phyloP scores from a whole-genome alignment of 2,329 filamentous ascomycete genomes.

The Colletotrichum tamarilloi region DNA sequence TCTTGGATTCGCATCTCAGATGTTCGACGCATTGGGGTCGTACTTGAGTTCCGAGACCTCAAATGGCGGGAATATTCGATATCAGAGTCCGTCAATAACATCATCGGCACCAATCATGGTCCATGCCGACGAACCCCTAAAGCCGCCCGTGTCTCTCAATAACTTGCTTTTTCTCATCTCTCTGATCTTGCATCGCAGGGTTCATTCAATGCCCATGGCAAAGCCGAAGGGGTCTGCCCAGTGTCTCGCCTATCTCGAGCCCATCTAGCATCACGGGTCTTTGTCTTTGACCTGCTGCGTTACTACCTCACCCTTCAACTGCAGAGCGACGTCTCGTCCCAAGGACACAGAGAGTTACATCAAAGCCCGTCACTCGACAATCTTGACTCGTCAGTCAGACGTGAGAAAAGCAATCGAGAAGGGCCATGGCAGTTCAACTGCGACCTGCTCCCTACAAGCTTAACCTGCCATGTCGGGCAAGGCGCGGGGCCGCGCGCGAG shows the following conservation, averaged over 20 bases:
- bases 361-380: conserved; percentile 17
- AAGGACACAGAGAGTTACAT: conserved; percentile 8
- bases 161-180: background rate
- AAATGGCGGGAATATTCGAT: background rate
- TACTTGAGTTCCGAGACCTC: background rate
- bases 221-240: background rate
- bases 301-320: background rate
- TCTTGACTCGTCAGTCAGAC: conserved; percentile 5
- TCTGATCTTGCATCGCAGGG: background rate
- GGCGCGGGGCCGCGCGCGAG: conserved; percentile 23
- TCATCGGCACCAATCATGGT: background rate
- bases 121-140: background rate
- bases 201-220: background rate
- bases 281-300: background rate
- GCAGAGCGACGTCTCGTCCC: background rate
- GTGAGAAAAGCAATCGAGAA: background rate
- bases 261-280: background rate
- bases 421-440: background rate
- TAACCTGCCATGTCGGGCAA: conserved; percentile 13
- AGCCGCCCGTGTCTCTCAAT: background rate
- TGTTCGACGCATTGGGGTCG: background rate
- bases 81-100: background rate
- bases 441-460: background rate
- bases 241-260: conserved; percentile 3
- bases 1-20: background rate